phyloP scores from a whole-genome alignment of 2,329 filamentous ascomycete genomes.

The Massarina eburnea region DNA sequence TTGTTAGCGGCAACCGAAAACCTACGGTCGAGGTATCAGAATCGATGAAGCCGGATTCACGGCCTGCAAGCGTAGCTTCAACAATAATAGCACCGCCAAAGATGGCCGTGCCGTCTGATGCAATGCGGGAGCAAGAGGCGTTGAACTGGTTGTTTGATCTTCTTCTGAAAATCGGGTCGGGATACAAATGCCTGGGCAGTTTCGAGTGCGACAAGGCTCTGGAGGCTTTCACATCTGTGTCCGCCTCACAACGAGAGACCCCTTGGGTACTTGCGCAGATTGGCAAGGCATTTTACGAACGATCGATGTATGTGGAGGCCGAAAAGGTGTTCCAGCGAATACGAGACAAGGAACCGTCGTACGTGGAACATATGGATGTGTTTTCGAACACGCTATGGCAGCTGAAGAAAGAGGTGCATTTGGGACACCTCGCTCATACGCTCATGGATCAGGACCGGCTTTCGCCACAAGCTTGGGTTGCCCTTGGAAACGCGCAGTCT shows the following conservation, averaged over 20 bases:
- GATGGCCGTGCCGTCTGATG: constrained; percentile 55
- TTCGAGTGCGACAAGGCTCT: constrained; percentile 80
- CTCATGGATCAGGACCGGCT: constrained; percentile 84
- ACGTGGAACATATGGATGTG: constrained; percentile 93
- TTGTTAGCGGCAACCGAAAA: constrained; percentile 89
- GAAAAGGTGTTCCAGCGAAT: constrained; percentile 84
- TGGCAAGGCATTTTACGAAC: constrained; percentile 88
- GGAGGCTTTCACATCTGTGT: constrained; percentile 70
- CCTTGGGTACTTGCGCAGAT: constrained; percentile 92
- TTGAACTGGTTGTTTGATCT: constrained; percentile 77
- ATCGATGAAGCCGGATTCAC: constrained; percentile 63
- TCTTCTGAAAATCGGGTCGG: constrained; percentile 77
- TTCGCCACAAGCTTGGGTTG: constrained; percentile 94
- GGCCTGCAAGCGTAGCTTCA: constrained; percentile 39
- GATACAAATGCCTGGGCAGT: constrained; percentile 74
- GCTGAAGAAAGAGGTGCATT: constrained; percentile 84
- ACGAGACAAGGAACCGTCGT: constrained; percentile 75
- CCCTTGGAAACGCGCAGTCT: constrained; percentile 92
- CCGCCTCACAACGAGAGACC: constrained; percentile 77
- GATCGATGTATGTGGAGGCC: constrained; percentile 80
- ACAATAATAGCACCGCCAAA: constrained; percentile 28
- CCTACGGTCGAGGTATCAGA: constrained; percentile 67
- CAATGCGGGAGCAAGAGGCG: constrained; percentile 70
- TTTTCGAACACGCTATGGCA: constrained; percentile 99
- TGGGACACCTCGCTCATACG: constrained; percentile 90